These are phyloP conservation scores for Solanum pinnatisectum DNA, from an alignment of 257 asterid genomes.

Conservation along the genomic window DNA sequence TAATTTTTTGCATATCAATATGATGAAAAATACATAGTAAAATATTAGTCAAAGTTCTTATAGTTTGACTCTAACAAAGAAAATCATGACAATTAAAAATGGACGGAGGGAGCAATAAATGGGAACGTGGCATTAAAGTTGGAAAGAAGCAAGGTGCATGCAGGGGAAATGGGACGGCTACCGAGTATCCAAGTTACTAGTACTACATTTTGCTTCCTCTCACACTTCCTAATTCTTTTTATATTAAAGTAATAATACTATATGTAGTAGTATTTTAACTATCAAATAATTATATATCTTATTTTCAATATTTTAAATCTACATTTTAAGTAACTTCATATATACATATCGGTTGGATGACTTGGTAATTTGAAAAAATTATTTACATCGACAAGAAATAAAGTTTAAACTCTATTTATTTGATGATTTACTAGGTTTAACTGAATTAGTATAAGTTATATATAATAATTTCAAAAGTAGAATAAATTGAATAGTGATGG, in stretches of 20 bases:
- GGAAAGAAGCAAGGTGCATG: not conserved
- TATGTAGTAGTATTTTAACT: not conserved
- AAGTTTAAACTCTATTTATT: not conserved
- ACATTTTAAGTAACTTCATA: not conserved
- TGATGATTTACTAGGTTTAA: not conserved
- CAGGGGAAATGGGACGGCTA: slow-evolving; percentile 2
- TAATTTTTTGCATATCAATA: too few species aligned
- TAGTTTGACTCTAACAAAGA: rapidly evolving
- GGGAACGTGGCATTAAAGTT: not conserved
- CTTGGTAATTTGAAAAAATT: not conserved
- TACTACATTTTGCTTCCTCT: not conserved
- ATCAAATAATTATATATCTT: not conserved
- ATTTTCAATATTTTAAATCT: not conserved
- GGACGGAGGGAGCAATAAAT: rapidly evolving
- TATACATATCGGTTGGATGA: not conserved
- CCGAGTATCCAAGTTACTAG: slow-evolving; percentile 23
- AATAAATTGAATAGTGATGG: not conserved
- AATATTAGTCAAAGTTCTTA: rapidly evolving
- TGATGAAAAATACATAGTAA: too few species aligned
- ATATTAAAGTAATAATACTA: not conserved
- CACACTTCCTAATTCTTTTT: not conserved
- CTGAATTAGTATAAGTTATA: not conserved
- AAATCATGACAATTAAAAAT: too few species aligned
- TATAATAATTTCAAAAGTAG: not conserved
- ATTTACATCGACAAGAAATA: not conserved